Base-by-base conservation (phyloP, 2,329 filamentous ascomycete species). In the Trichoderma sp. region DNA sequence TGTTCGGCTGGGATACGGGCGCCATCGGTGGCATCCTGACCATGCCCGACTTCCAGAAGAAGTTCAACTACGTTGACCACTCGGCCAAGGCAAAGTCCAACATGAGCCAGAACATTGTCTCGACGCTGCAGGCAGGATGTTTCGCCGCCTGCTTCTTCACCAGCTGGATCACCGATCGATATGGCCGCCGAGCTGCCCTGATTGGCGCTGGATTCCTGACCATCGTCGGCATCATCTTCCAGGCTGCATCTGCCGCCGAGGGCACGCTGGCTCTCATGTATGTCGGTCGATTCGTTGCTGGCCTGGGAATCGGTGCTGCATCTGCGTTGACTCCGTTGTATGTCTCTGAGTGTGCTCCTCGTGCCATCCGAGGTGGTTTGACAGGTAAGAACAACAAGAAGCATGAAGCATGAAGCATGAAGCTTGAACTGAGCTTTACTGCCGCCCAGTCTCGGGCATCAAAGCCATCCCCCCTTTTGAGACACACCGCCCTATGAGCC, bases 51-150 rank as follows among this genome's bases (percentile, higher is more conserved):
- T 90, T 89, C 71, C 83, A 86, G 74, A 75, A 78, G 81, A 74
- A 70, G 27, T 81, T 77, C 67, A 77, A 78, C 50, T 81, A 80
- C 56, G 71, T 71, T 29, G 22, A 74, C 69, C 70, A 70, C 54
- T 70, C 72, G 5, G 65, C 71, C 13, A 64, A 71, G n/a, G 73
- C 73, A 37, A 78, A 76, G 71, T 84, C 85, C 34, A 84, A 88
- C 71, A 79, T 90, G 57, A 84, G 84, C 56, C 87, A 89, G 70
- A 91, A 90, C 70, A 82, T 92, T 68, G 90, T 91, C 32, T 90
- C 88, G n/a, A 89, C 87, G 0, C 83, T 92, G 10, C 89, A 92
- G 77, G 89, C 85, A 50, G 89, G 89, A 60, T 90, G 87, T 70
- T 91, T 91, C 76, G 81, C 86, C 63, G 88, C 89, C 39, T 87